phyloP scores from a whole-genome alignment of 768 basidiomycete genomes.

The Kwoniella heveanensis region DNA sequence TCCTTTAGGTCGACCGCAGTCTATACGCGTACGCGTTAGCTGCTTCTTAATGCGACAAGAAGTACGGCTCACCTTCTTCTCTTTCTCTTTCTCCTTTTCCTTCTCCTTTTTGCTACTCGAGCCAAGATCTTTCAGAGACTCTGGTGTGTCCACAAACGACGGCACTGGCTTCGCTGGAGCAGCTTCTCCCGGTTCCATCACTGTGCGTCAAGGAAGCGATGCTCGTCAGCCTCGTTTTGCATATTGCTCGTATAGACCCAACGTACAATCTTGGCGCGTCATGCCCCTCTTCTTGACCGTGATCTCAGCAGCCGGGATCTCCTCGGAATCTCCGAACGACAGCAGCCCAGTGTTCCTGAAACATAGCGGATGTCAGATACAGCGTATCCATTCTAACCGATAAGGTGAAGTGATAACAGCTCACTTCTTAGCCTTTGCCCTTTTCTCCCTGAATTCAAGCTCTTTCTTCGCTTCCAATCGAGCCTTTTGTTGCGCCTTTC shows the following conservation, averaged over 20 bases:
- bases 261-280: constrained; percentile 77
- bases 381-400: background rate
- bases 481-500: constrained; percentile 78
- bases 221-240: no score
- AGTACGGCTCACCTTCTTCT: constrained; percentile 39
- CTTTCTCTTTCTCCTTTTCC: constrained; percentile 38
- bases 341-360: constrained; percentile 83
- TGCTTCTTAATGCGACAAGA: no score
- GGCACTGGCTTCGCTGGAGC: constrained; percentile 27
- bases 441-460: constrained; percentile 50
- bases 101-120: constrained; percentile 46
- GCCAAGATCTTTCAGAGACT: constrained; percentile 28
- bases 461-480: constrained; percentile 47
- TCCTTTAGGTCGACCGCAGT: constrained; percentile 61
- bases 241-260: no score
- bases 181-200: constrained; percentile 56
- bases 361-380: constrained; percentile 12
- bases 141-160: constrained; percentile 30
- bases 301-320: constrained; percentile 63
- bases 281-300: constrained; percentile 77
- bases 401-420: constrained; percentile 42
- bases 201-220: no score
- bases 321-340: constrained; percentile 77
- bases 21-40: no score
- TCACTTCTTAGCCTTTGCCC: constrained; percentile 86